A percentile compares a stretch with the other conserved stretches of the same genome.
Evolutionary conservation across 306 rosid species (phyloP).

Genomic region (Pyrus pyrifolia): DNA sequence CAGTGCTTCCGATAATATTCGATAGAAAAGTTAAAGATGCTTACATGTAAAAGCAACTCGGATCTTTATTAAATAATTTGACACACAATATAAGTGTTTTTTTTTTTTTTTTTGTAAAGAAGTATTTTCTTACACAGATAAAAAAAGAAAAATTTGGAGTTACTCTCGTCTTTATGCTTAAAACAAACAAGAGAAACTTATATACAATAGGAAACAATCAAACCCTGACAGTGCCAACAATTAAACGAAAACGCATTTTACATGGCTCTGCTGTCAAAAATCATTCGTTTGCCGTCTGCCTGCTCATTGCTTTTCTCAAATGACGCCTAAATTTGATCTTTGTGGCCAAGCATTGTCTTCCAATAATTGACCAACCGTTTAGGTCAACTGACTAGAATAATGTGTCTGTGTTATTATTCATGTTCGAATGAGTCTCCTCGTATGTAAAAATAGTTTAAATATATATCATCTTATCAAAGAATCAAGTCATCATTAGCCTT

Average conservation of each 20-base stretch:
- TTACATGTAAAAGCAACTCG: neutral
- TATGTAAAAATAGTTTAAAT: no score
- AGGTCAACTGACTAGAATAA: no score
- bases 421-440: no score
- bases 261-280: neutral
- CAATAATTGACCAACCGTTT: no score
- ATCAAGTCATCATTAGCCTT: no score
- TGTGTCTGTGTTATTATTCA: accelerated
- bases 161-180: neutral
- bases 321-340: no score
- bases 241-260: neutral
- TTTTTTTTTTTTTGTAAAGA: neutral
- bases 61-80: no score
- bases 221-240: neutral
- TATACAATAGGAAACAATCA: neutral
- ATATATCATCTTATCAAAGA: no score
- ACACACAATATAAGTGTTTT: neutral
- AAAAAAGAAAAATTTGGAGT: neutral
- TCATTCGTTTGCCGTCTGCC: neutral
- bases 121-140: neutral
- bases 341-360: no score
- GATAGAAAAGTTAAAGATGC: neutral
- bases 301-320: no score
- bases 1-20: no score
- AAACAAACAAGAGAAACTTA: neutral